phyloP scores from a whole-genome alignment of 2,329 filamentous ascomycete species.

The Camillea tinctor region DNA sequence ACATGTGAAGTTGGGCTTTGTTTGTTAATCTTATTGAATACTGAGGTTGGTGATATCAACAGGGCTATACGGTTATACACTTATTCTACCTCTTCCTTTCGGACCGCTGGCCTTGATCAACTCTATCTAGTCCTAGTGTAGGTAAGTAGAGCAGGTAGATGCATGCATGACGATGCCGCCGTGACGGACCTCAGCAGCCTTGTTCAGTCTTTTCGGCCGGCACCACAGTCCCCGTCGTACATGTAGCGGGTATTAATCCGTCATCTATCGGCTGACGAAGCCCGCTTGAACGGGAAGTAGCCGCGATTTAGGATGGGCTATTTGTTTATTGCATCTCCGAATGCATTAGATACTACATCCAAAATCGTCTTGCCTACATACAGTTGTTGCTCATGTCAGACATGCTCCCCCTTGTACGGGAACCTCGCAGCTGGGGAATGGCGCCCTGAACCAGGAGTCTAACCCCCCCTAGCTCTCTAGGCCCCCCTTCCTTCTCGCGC shows the following conservation, averaged over 20 bases:
- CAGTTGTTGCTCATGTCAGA: neutral
- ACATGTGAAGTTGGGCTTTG: neutral
- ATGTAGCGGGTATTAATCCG: neutral
- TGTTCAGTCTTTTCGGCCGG: neutral
- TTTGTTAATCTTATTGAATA: no score
- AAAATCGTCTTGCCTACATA: neutral
- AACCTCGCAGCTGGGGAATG: neutral
- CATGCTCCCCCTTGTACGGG: neutral
- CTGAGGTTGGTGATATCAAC: neutral
- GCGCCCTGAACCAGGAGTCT: neutral
- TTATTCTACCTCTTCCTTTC: neutral
- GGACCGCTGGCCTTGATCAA: neutral
- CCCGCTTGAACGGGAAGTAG: neutral
- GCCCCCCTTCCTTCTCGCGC: neutral
- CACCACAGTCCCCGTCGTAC: neutral
- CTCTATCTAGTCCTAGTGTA: no score
- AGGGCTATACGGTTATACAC: neutral
- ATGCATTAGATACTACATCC: neutral
- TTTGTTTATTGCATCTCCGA: neutral
- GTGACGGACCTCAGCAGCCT: neutral
- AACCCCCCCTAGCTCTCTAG: no score
- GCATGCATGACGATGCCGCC: neutral
- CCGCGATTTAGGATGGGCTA: neutral
- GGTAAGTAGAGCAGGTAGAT: neutral
- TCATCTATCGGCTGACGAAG: neutral